A percentile compares a stretch with the other conserved stretches of the same genome.
These are phyloP conservation scores for Solanum paucissectum DNA, from an alignment of 257 asterid genomes.

Conservation along the genomic window DNA sequence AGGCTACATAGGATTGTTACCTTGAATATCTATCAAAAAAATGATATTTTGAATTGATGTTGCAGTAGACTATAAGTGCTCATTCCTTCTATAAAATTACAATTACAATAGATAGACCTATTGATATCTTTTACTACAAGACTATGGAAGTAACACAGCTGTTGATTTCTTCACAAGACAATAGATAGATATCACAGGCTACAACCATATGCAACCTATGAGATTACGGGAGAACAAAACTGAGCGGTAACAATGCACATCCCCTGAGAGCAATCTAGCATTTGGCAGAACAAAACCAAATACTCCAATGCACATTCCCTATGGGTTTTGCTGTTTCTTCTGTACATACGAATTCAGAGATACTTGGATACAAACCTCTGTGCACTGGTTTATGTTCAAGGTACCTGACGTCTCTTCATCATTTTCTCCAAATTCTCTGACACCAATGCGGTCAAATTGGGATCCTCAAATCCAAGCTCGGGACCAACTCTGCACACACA, in stretches of 20 bases:
- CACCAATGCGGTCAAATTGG: conserved; percentile 62
- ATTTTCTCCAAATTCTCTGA: conserved; percentile 70
- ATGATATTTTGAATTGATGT: neutral
- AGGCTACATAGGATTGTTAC: neutral
- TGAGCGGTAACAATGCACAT: neutral
- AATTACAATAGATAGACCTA: neutral
- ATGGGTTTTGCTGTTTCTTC: neutral
- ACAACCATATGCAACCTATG: neutral
- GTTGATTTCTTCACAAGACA: neutral
- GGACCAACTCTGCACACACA: conserved; percentile 53
- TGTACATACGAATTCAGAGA: neutral
- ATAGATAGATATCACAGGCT: neutral
- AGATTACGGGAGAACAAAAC: neutral
- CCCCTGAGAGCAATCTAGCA: neutral
- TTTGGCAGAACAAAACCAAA: neutral
- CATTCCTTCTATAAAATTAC: neutral
- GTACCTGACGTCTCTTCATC: conserved; percentile 57
- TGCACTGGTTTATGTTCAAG: conserved; percentile 33
- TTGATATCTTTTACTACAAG: neutral
- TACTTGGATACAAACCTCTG: neutral
- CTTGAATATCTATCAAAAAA: neutral
- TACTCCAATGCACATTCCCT: neutral
- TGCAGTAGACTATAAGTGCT: neutral
- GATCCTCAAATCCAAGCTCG: conserved; percentile 84
- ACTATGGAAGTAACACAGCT: neutral